Evolutionary conservation across 2,329 filamentous ascomycete species (phyloP).

Genomic region (Trichoderma gracile): DNA sequence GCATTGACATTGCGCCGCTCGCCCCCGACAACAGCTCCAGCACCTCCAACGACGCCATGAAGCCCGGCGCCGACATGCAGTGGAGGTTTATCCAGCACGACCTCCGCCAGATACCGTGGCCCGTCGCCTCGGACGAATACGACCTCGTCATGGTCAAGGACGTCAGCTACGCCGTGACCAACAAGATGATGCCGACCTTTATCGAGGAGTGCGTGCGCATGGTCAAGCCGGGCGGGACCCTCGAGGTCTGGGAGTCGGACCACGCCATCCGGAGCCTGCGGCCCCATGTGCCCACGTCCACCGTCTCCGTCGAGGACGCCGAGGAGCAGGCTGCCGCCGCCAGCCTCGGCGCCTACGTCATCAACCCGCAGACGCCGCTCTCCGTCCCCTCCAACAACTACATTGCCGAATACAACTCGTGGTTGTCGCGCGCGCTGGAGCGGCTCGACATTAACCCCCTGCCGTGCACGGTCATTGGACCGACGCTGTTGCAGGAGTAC

Average conservation of each 20-base stretch:
- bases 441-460: constrained; percentile 67
- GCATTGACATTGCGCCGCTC: constrained; percentile 76
- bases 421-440: constrained; percentile 76
- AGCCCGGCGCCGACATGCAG: constrained; percentile 70
- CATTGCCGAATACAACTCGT: constrained; percentile 78
- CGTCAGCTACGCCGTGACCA: constrained; percentile 65
- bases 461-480: constrained; percentile 75
- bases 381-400: constrained; percentile 78
- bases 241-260: constrained; percentile 92
- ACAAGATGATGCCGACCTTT: constrained; percentile 55
- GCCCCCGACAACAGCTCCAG: constrained; percentile 47
- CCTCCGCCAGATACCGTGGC: constrained; percentile 71
- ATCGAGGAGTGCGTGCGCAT: constrained; percentile 76
- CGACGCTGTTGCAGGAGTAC: constrained; percentile 79
- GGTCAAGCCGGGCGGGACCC: constrained; percentile 71
- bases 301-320: constrained; percentile 40
- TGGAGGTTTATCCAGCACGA: constrained; percentile 92
- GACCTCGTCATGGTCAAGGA: constrained; percentile 90
- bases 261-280: constrained; percentile 79
- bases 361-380: constrained; percentile 81
- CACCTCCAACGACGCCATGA: constrained; percentile 42
- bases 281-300: constrained; percentile 66
- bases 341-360: constrained; percentile 75
- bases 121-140: constrained; percentile 77
- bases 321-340: constrained; percentile 66